Evolutionary conservation across 192 early-diverging fungal genomes (phyloP), one percentile per base, ranked within the genome.

Genomic region (Entophlyctis luteolus): DNA sequence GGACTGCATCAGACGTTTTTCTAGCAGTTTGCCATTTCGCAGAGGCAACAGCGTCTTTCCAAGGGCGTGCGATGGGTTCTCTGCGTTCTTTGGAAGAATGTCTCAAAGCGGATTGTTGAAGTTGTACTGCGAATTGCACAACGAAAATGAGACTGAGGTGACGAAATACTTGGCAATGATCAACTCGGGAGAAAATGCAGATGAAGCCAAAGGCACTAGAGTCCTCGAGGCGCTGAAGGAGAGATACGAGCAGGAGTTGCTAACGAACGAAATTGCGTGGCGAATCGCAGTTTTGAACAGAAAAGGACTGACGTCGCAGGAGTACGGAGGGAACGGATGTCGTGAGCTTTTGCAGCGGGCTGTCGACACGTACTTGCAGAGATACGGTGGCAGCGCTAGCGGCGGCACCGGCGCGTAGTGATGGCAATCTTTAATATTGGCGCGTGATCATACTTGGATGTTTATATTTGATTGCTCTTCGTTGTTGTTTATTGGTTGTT

Each of bases 221-320:
- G 65, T 35, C 34, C 62, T 32, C 55, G 73, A 18, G 36, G 67
- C 28, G 55, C 57, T 33, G 48, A 79, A 70, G 72, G 72, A 34
- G 37, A 67, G 49, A 28, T 69, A 67, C 65, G 73, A 77, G 47
- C 70, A 65, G 20, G 86, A 79, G 72, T 74, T 55, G 53, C 54
- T 34, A 49, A 84, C 71, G 65, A 90, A 79, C 69, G 83, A 86
- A 37, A 57, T 88, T 48, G 87, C 79, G 5, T 90, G 88, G 88
- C 84, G 85, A 68, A 63, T 89, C 72, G 81, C 79, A 27, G 70
- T 47, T 12, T 38, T 86, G 47, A 87, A 87, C 56, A 55, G 22
- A 25, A 20, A 38, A 2, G 35, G 73, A 45, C 56, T 86, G 3
- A 35, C 62, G 29, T 20, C 47, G 4, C 47, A 34, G 25, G 62